Percentiles rank a stretch among this genome's conserved stretches.
phyloP scores from a whole-genome alignment of 495 filamentous ascomycete species.

The Xylona heveae region DNA sequence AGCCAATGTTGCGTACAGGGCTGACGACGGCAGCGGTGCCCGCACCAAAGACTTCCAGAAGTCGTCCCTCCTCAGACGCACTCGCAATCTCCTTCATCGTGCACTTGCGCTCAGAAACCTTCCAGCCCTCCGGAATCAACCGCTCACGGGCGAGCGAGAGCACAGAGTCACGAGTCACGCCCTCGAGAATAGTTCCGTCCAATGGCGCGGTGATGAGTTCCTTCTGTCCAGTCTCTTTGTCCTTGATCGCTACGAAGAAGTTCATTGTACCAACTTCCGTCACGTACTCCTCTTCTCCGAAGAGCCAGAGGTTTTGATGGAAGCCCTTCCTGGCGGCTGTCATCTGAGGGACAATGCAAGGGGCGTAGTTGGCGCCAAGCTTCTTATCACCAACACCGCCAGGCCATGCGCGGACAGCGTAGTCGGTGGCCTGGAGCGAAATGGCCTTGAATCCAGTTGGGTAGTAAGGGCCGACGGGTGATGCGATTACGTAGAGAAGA shows the following conservation, averaged over 20 bases:
- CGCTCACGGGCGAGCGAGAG: conserved; percentile 64
- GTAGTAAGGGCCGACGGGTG: conserved; percentile 93
- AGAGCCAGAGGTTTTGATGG: conserved; percentile 97
- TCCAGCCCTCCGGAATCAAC: conserved; percentile 71
- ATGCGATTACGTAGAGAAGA: conserved; percentile 83
- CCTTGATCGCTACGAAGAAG: conserved; percentile 62
- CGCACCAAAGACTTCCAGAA: conserved; percentile 82
- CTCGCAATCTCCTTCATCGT: conserved; percentile 65
- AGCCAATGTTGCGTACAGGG: conserved; percentile 72
- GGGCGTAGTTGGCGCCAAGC: conserved; percentile 93
- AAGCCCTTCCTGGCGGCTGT: conserved; percentile 75
- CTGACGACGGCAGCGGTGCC: conserved; percentile 75
- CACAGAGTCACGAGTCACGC: conserved; percentile 79
- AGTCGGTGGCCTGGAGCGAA: conserved; percentile 78
- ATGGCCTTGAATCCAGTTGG: conserved; percentile 95
- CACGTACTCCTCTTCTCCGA: conserved; percentile 79
- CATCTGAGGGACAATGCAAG: conserved; percentile 82
- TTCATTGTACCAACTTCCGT: conserved; percentile 99
- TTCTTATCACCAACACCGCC: conserved; percentile 95
- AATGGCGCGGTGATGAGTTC: conserved; percentile 82
- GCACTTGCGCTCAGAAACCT: conserved; percentile 67
- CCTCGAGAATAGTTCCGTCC: conserved; percentile 92
- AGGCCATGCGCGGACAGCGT: conserved; percentile 92
- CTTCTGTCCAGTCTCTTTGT: conserved; percentile 68
- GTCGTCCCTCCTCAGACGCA: conserved; percentile 61